Percentiles rank a stretch among this genome's conserved stretches.
These are phyloP conservation scores for Tylopilus intermedius DNA, from an alignment of 768 basidiomycete genomes.

Conservation along the genomic window DNA sequence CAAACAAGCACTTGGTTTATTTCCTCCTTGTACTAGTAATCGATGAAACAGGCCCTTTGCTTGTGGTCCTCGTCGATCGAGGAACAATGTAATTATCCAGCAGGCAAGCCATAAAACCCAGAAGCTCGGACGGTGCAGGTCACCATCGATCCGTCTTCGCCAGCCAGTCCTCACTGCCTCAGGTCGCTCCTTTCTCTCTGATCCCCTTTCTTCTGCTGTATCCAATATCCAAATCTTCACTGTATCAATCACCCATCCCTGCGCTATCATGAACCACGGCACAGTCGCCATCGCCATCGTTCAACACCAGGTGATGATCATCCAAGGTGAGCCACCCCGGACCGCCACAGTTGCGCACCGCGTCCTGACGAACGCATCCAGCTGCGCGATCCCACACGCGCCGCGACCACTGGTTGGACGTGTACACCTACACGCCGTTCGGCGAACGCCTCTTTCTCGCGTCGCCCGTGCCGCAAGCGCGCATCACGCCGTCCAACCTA, in stretches of 20 bases:
- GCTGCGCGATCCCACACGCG: constrained; percentile 53
- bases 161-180: not conserved
- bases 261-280: constrained; percentile 46
- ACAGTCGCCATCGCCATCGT: constrained; percentile 66
- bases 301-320: constrained; percentile 61
- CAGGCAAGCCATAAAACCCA: constrained; percentile 19
- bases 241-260: constrained; percentile 14
- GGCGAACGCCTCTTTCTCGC: constrained; percentile 64
- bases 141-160: not conserved
- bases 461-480: constrained; percentile 53
- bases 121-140: not conserved
- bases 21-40: constrained; percentile 2
- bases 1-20: not conserved
- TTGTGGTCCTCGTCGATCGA: constrained; percentile 12
- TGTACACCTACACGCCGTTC: constrained; percentile 60
- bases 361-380: constrained; percentile 22
- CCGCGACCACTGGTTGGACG: constrained; percentile 59
- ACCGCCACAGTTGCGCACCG: not conserved
- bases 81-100: constrained; percentile 17
- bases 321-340: constrained; percentile 46
- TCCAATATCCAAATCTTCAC: constrained; percentile 8
- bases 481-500: constrained; percentile 56
- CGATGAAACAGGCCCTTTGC: constrained; percentile 6
- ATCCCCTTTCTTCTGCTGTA: constrained; percentile 11
- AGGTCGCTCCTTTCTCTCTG: constrained; percentile 4